A percentile compares a stretch with the other conserved stretches of the same genome.
phyloP scores from a whole-genome alignment of 2,329 filamentous ascomycete genomes.

The Fusarium burgessii region DNA sequence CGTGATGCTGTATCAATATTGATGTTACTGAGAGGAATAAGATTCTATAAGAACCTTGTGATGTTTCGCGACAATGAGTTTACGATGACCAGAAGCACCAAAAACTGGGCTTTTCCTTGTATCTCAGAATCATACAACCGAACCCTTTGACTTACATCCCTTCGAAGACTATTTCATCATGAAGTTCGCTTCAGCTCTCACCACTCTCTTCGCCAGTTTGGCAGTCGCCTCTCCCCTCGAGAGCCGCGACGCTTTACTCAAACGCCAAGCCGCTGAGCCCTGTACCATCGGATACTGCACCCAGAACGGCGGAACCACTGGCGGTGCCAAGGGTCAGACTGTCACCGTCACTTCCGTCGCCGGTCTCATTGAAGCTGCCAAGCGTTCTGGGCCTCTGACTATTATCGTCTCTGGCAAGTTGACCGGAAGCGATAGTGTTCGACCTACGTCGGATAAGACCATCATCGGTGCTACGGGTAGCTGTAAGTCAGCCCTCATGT shows the following conservation, averaged over 20 bases:
- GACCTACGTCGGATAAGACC: constrained; percentile 56
- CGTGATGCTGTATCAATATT: neutral
- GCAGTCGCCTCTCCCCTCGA: constrained; percentile 32
- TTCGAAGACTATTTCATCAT: too few species aligned
- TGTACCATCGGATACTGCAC: constrained; percentile 51
- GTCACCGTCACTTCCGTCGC: constrained; percentile 46
- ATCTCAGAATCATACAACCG: too few species aligned
- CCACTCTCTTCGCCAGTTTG: constrained; percentile 30
- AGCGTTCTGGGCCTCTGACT: constrained; percentile 43
- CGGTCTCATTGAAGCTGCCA: constrained; percentile 46
- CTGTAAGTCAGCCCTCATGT: neutral
- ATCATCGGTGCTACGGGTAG: constrained; percentile 55
- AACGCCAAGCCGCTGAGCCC: constrained; percentile 64
- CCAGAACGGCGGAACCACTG: constrained; percentile 50
- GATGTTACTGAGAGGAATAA: accelerated
- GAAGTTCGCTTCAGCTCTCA: constrained; percentile 31
- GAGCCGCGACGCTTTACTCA: constrained; percentile 21
- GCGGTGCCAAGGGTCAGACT: constrained; percentile 47
- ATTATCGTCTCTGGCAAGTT: constrained; percentile 49
- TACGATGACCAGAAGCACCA: too few species aligned
- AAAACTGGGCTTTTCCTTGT: too few species aligned
- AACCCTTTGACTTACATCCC: too few species aligned
- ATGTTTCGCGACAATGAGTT: too few species aligned
- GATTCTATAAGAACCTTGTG: constrained; percentile 19
- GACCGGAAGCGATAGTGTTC: constrained; percentile 40